Evolutionary conservation across 2,329 filamentous ascomycete genomes (phyloP).

Genomic region (Neopestalotiopsis clavispora): DNA sequence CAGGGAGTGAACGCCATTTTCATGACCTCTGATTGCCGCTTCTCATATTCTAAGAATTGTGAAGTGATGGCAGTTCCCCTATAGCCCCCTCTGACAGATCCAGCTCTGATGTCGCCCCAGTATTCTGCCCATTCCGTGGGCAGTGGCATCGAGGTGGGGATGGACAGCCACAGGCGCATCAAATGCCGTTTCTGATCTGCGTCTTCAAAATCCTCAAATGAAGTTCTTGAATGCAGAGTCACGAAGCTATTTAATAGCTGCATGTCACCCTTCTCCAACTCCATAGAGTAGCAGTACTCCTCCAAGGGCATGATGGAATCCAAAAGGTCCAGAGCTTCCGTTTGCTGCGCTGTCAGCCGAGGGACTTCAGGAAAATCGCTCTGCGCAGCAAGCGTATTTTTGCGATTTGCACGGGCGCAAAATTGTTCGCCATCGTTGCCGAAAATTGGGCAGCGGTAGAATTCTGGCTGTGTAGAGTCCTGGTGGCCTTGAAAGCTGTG

Average conservation of each 20-base stretch:
- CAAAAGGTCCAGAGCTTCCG: conserved; percentile 19
- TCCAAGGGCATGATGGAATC: conserved; percentile 21
- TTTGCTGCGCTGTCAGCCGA: conserved; percentile 14
- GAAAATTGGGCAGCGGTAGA: conserved; percentile 21
- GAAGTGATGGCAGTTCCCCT: conserved; percentile 14
- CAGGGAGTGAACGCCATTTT: conserved; percentile 17
- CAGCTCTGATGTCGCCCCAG: conserved; percentile 20
- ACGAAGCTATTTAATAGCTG: conserved; percentile 23
- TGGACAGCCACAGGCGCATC: conserved; percentile 22
- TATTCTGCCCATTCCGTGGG: conserved; percentile 20
- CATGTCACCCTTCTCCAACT: conserved; percentile 22
- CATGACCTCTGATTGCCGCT: conserved; percentile 15
- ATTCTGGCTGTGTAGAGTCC: conserved; percentile 19
- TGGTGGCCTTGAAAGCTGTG: conserved; percentile 22
- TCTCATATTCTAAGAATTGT: conserved; percentile 16
- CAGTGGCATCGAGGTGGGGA: conserved; percentile 19
- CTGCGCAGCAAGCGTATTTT: conserved; percentile 21
- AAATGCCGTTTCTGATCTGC: conserved; percentile 22
- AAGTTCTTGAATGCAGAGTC: conserved; percentile 22
- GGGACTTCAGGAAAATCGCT: conserved; percentile 20
- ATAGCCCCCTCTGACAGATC: conserved; percentile 14
- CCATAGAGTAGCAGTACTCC: conserved; percentile 22
- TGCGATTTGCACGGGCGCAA: conserved; percentile 21
- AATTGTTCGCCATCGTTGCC: conserved; percentile 11
- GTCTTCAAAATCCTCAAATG: conserved; percentile 20